Base-by-base conservation (phyloP, 1,284 basidiomycete species). In the Trichosporon sp. region DNA sequence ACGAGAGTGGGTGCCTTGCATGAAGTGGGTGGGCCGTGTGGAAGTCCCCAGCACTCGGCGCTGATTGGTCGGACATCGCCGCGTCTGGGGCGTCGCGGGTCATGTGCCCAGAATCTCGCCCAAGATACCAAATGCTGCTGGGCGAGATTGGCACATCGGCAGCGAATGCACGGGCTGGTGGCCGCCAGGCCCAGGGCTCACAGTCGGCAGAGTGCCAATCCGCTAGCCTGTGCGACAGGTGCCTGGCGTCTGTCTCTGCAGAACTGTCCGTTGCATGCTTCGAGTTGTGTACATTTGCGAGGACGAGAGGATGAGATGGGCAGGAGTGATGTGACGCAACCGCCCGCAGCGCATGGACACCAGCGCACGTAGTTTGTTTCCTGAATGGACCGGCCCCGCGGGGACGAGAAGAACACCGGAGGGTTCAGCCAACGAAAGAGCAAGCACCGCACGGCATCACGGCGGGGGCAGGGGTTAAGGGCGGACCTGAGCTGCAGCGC, bases 401-500 rank as follows among this genome's bases (percentile, higher is more conserved):
- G 51, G 51, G 51, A 26, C 51, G 51, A 26, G 51, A 19, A 26
- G 21, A 54, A 19, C 21, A 2, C 26, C 51, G 51, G 51, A 26
- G 19, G 1, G 51, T 19, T 26, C 51, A 54, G 21, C 51, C 51
- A 54, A 54, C 51, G 19, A 26, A 19, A 54, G 43, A 26, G 43
- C 43, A 14, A n/a, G 16, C 16, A 54, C 2, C 4, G 19, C 19
- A 54, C 51, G 51, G 19, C 48, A 51, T n/a, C 48, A 16, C 16
- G 19, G 48, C n/a, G 48, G 5, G 19, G 6, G 35, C 35, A 37
- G 35, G 35, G 35, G 35, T 37, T 12, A 12, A 10, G n/a, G 51
- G 51, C 51, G 51, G 51, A 54, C 51, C 51, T 54, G 51, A 54
- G 51, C 51, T 21, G 51, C 51, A 54, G 51, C 51, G n/a, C 51